Evolutionary conservation across 2,329 filamentous ascomycete species (phyloP), one percentile per base, ranked within the genome.

Genomic region (Pseudodiploospora longispora): DNA sequence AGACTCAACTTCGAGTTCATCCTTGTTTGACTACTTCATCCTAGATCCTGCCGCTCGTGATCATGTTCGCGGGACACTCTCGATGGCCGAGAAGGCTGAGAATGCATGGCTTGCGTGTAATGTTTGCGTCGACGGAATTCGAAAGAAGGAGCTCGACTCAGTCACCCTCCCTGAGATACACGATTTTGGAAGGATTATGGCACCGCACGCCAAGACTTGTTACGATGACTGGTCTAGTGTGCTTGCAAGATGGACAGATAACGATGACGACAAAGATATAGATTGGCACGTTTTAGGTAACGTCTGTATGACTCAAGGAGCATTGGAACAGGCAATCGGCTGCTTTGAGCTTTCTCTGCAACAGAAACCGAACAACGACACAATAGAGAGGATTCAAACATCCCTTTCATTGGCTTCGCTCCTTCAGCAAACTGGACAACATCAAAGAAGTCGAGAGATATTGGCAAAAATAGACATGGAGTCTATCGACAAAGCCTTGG

Each of bases 241-340:
- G 9, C 30, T 58, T 4, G 41, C 52, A 29, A 19, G 19, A 19
- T 19, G 19, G 19, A 19, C 19, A 19, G 19, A 19, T 19, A 19
- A 19, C 19, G 36, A 40, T 10, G 56, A 57, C 31, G 53, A 61
- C 6, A 60, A 64, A 43, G 62, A 64, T 31, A 52, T 66, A n/a
- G 62, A 63, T 19, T 60, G 63, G 51, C 63, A 67, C 38, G 58
- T 68, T 10, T 51, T 64, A 30, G 64, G 56, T 10, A 49, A 52
- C 28, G 54, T 56, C 7, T 58, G 56, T 40, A 57, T 58, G 55
- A 54, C 50, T 6, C 55, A 57, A 30, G 56, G 56, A 5, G 50
- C 50, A 5, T 6, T 50, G 7, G 47, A 54, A 7, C 53, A 57
- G 40, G 53, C 54, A 2, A 55, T 57, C 12, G 55, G 56, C 3